Conservation (phyloP, 768 basidiomycete genomes). For the Boletus tylopilopsis region DNA sequence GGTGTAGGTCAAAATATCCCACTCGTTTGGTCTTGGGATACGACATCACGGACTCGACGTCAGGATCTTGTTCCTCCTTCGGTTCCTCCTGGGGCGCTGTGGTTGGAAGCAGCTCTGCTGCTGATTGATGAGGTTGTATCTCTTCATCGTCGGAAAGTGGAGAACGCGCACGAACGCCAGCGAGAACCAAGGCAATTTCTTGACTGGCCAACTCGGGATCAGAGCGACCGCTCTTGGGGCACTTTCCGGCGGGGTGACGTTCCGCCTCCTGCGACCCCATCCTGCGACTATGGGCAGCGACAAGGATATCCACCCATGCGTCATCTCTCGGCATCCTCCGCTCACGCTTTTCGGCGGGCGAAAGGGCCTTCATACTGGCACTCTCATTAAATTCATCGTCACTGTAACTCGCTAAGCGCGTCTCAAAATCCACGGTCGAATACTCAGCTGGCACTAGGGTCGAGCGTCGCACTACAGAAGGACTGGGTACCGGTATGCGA, state of each 20-base stretch:
- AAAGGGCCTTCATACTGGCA: constrained; percentile 34
- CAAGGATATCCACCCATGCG: constrained; percentile 86
- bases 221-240: constrained; percentile 35
- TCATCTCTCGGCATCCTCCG: constrained; percentile 54
- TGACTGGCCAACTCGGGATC: constrained; percentile 73
- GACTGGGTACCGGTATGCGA: constrained; percentile 57
- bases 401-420: constrained; percentile 63
- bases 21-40: constrained; percentile 38
- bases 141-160: constrained; percentile 42
- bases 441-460: constrained; percentile 69
- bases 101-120: constrained; percentile 5
- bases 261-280: constrained; percentile 56
- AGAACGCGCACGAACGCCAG: constrained; percentile 42
- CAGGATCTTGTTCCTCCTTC: constrained; percentile 39
- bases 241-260: constrained; percentile 24
- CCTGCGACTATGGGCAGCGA: constrained; percentile 52
- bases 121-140: constrained; percentile 22
- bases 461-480: constrained; percentile 45
- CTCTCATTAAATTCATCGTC: constrained; percentile 45
- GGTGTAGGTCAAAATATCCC: constrained; percentile 79
- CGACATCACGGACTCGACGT: constrained; percentile 41
- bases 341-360: constrained; percentile 42
- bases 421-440: constrained; percentile 80
- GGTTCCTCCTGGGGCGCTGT: constrained; percentile 32
- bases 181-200: constrained; percentile 71